phyloP scores from a whole-genome alignment of 1,284 basidiomycete species.

The Marasmius sp. region DNA sequence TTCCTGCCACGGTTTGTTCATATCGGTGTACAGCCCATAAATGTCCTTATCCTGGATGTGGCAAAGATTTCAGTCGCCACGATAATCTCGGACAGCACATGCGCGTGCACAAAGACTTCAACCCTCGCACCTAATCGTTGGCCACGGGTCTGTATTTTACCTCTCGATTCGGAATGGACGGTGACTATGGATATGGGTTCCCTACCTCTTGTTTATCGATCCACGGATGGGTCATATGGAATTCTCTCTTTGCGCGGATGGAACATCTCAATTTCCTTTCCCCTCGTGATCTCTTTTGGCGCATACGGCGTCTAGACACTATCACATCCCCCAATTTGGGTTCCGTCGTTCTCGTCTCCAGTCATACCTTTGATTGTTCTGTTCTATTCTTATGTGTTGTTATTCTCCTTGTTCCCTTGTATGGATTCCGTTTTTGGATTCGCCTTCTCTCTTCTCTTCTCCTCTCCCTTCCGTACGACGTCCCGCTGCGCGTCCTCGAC shows the following conservation, averaged over 20 bases:
- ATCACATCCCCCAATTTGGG: too few species aligned
- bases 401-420: too few species aligned
- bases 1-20: constrained; percentile 8
- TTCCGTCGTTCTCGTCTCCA: too few species aligned
- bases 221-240: neutral
- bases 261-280: too few species aligned
- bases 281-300: too few species aligned
- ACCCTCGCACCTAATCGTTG: neutral
- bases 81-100: constrained; percentile 85
- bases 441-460: too few species aligned
- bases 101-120: constrained; percentile 13
- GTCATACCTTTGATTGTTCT: too few species aligned
- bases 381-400: too few species aligned
- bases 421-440: too few species aligned
- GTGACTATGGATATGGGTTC: neutral
- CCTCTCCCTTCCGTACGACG: too few species aligned
- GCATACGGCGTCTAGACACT: too few species aligned
- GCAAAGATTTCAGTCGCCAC: constrained; percentile 80
- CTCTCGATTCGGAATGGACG: neutral
- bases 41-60: constrained; percentile 75
- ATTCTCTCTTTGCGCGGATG: neutral
- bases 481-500: too few species aligned
- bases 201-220: neutral
- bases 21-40: constrained; percentile 55
- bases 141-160: neutral